Conservation (phyloP, 805 yeast species). For the Metahyphopichia silvanorum region DNA sequence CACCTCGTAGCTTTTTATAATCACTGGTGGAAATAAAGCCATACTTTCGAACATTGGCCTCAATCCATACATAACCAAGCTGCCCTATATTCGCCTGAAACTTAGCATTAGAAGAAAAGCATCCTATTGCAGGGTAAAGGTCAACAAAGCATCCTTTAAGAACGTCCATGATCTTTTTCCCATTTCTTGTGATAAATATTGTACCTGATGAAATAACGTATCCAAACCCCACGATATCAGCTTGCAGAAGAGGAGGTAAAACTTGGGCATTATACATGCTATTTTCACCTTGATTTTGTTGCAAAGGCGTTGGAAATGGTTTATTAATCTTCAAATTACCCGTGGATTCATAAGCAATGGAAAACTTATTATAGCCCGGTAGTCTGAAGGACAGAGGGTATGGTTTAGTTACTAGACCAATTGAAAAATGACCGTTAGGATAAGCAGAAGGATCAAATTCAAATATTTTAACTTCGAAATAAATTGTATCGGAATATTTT, state of each 20-base stretch:
- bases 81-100: conserved; percentile 44
- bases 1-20: conserved; percentile 32
- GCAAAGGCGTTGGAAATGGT: conserved; percentile 52
- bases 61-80: conserved; percentile 46
- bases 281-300: conserved; percentile 39
- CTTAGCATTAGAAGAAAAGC: conserved; percentile 41
- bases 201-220: conserved; percentile 47
- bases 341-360: conserved; percentile 69
- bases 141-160: conserved; percentile 48
- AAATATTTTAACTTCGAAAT: conserved; percentile 55
- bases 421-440: conserved; percentile 50
- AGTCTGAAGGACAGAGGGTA: conserved; percentile 65
- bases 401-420: conserved; percentile 70
- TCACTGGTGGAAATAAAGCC: conserved; percentile 53
- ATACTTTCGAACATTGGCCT: conserved; percentile 50
- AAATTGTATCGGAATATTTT: conserved; percentile 41
- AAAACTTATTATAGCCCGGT: conserved; percentile 71
- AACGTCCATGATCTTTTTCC: conserved; percentile 50
- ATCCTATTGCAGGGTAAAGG: conserved; percentile 53
- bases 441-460: conserved; percentile 21
- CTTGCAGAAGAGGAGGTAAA: conserved; percentile 48
- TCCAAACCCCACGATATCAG: conserved; percentile 57
- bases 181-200: conserved; percentile 53
- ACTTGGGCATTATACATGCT: conserved; percentile 43
- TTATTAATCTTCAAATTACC: conserved; percentile 67